Conservation (phyloP, 306 rosid species). For the Neltuma alba region DNA sequence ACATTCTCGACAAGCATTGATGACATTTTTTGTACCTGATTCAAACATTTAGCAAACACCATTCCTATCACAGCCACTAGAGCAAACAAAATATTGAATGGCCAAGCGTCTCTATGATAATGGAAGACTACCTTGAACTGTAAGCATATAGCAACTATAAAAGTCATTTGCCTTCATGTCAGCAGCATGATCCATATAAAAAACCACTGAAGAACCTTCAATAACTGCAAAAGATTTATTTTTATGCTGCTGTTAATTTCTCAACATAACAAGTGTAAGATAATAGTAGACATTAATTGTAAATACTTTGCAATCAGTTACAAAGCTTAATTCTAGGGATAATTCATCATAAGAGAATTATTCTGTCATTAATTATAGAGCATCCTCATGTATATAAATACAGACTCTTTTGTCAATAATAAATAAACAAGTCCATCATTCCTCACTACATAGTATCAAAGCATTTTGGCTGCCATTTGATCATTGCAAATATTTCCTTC, state of each 20-base stretch:
- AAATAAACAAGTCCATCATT: too few species aligned
- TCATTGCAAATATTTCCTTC: too few species aligned
- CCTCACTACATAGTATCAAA: too few species aligned
- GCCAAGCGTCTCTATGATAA: conserved; percentile 4
- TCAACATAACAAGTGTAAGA: neutral
- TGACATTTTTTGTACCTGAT: conserved; percentile 85
- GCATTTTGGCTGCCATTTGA: too few species aligned
- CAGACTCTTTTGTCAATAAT: too few species aligned
- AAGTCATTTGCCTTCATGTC: conserved; percentile 52
- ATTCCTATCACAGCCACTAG: neutral
- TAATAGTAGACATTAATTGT: too few species aligned
- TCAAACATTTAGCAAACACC: conserved; percentile 36
- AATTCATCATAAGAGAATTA: too few species aligned
- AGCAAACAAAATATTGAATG: neutral
- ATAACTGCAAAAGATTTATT: conserved; percentile 59
- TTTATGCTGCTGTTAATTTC: conserved; percentile 31
- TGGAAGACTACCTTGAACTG: conserved; percentile 70
- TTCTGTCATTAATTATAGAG: too few species aligned
- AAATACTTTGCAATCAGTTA: too few species aligned
- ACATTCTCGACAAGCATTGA: conserved; percentile 79
- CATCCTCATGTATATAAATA: too few species aligned
- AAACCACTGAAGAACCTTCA: conserved; percentile 80
- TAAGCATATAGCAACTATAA: conserved; percentile 54
- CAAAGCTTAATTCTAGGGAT: too few species aligned
- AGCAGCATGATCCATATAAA: conserved; percentile 58